A percentile compares a stretch with the other conserved stretches of the same genome.
Evolutionary conservation across 352 stramenopile genomes (phyloP).

Genomic region (Phytophthora nicotianae): DNA sequence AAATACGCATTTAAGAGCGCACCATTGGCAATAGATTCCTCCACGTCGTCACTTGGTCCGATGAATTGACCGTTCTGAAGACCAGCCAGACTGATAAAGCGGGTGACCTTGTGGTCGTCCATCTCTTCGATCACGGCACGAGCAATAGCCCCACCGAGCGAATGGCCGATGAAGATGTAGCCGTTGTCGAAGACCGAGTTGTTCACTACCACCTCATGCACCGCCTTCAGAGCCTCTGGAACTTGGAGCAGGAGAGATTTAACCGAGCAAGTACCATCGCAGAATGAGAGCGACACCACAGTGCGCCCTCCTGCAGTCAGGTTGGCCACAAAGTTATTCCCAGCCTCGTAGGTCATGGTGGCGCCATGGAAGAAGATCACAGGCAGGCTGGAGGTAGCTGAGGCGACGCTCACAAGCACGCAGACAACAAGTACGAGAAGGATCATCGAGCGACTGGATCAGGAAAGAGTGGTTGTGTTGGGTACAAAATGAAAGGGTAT

Average conservation of each 20-base stretch:
- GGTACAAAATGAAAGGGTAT: no score
- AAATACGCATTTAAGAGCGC: neutral
- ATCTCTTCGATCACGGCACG: slow-evolving; percentile 53
- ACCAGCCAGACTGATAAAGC: slow-evolving; percentile 47
- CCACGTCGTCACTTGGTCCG: neutral
- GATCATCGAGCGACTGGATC: neutral
- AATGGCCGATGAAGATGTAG: slow-evolving; percentile 53
- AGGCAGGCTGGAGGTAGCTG: slow-evolving; percentile 20
- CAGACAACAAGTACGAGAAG: slow-evolving; percentile 14
- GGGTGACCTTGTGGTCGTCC: slow-evolving; percentile 55
- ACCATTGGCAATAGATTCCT: neutral
- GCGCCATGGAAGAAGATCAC: slow-evolving; percentile 54
- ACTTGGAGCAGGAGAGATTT: slow-evolving; percentile 33
- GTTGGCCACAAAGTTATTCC: slow-evolving; percentile 28
- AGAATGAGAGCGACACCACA: slow-evolving; percentile 42
- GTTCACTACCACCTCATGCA: slow-evolving; percentile 31
- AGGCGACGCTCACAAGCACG: neutral
- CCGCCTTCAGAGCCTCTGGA: slow-evolving; percentile 31
- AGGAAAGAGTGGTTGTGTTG: no score
- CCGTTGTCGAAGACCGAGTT: slow-evolving; percentile 38
- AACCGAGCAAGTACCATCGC: slow-evolving; percentile 31
- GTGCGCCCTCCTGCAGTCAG: slow-evolving; percentile 35
- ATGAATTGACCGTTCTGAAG: slow-evolving; percentile 40
- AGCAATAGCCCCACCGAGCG: slow-evolving; percentile 37
- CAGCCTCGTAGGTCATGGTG: slow-evolving; percentile 12